Conservation (phyloP, 306 rosid species). For the Arachis hypogaea region DNA sequence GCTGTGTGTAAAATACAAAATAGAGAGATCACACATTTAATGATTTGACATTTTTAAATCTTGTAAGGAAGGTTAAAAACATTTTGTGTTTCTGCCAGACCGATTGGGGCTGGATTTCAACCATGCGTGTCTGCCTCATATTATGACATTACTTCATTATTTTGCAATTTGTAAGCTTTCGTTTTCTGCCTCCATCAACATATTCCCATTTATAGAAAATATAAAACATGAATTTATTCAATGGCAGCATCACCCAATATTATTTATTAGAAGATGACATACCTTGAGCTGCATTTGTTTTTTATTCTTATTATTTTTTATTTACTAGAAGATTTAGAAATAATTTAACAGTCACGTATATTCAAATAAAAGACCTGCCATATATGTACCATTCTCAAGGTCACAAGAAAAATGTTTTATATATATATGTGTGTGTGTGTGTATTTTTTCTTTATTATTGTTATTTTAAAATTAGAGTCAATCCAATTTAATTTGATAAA, state of each 20-base stretch:
- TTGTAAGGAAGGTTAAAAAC: constrained; percentile 18
- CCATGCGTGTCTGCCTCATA: constrained; percentile 16
- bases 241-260: too few species aligned
- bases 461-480: too few species aligned
- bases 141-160: background rate
- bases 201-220: constrained; percentile 4
- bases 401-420: constrained; percentile 13
- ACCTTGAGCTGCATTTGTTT: background rate
- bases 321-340: background rate
- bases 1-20: constrained; percentile 9
- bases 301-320: background rate
- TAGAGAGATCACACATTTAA: background rate
- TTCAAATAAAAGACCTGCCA: background rate
- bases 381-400: background rate
- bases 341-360: constrained; percentile 8
- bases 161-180: background rate
- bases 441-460: too few species aligned
- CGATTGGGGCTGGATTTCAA: constrained; percentile 20
- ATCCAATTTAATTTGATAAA: too few species aligned
- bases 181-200: background rate
- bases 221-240: background rate
- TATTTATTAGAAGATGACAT: background rate
- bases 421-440: too few species aligned
- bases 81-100: constrained; percentile 20
- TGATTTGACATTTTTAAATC: background rate